Evolutionary conservation across 345 rosid species (phyloP).

Genomic region (Angophora floribunda): DNA sequence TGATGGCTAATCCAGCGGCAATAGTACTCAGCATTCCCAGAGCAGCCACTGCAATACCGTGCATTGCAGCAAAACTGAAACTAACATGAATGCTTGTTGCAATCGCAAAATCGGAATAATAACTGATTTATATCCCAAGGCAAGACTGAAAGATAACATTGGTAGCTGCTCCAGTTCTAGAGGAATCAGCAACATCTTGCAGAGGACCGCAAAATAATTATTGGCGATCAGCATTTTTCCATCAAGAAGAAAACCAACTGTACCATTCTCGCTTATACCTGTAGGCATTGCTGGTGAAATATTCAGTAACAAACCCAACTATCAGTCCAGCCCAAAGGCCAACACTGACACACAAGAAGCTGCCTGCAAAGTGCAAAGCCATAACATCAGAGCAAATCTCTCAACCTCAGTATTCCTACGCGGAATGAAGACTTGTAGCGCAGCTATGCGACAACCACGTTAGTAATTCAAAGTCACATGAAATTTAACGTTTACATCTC

Average conservation of each 20-base stretch:
- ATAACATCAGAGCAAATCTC: background rate
- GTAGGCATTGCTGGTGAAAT: background rate
- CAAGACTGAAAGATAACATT: background rate
- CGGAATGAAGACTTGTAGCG: background rate
- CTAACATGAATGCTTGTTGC: background rate
- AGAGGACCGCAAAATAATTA: conserved; percentile 10
- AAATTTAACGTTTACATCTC: background rate
- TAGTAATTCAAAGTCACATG: background rate
- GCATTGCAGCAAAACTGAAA: background rate
- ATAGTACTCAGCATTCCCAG: background rate
- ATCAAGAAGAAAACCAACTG: background rate
- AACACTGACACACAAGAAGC: background rate
- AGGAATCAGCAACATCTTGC: conserved; percentile 31
- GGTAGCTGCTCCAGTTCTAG: conserved; percentile 24
- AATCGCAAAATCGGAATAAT: background rate
- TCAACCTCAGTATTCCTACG: background rate
- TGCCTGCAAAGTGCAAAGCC: background rate
- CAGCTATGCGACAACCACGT: background rate
- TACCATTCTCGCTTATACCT: background rate
- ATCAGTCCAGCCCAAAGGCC: background rate
- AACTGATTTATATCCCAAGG: background rate
- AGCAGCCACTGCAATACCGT: background rate
- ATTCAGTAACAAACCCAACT: background rate
- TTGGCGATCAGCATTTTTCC: background rate
- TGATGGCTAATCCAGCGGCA: background rate